phyloP scores from a whole-genome alignment of 306 rosid genomes.

The Herpetospermum pedunculosum region DNA sequence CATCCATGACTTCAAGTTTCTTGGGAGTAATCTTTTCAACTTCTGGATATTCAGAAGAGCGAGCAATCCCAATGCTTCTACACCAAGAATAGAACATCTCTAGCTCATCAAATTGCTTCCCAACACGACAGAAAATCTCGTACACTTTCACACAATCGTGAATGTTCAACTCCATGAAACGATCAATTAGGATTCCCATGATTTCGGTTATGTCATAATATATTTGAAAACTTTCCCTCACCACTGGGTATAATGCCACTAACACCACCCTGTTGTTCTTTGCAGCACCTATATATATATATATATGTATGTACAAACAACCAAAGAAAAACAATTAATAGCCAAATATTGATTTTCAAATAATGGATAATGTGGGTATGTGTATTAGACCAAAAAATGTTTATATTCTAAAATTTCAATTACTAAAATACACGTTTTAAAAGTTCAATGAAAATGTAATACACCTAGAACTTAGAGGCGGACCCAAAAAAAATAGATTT shows the following conservation, averaged over 20 bases:
- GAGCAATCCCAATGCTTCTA: constrained; percentile 50
- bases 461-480: no score
- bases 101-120: constrained; percentile 82
- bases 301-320: constrained; percentile 1
- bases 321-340: neutral
- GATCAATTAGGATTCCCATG: constrained; percentile 41
- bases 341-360: neutral
- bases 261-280: constrained; percentile 53
- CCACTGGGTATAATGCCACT: constrained; percentile 60
- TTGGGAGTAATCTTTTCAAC: constrained; percentile 56
- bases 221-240: constrained; percentile 68
- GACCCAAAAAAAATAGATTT: no score
- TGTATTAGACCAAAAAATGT: no score
- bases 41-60: constrained; percentile 78
- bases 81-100: constrained; percentile 61
- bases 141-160: constrained; percentile 44
- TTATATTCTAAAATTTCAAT: no score
- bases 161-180: constrained; percentile 49
- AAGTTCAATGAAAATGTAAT: no score
- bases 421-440: no score
- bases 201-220: constrained; percentile 60
- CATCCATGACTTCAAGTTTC: constrained; percentile 76
- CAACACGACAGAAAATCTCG: constrained; percentile 63
- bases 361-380: neutral
- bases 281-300: constrained; percentile 42